A percentile compares a stretch with the other conserved stretches of the same genome.
Conservation (phyloP, 2,329 filamentous ascomycete genomes). For the Aureobasidium leucospermi region DNA sequence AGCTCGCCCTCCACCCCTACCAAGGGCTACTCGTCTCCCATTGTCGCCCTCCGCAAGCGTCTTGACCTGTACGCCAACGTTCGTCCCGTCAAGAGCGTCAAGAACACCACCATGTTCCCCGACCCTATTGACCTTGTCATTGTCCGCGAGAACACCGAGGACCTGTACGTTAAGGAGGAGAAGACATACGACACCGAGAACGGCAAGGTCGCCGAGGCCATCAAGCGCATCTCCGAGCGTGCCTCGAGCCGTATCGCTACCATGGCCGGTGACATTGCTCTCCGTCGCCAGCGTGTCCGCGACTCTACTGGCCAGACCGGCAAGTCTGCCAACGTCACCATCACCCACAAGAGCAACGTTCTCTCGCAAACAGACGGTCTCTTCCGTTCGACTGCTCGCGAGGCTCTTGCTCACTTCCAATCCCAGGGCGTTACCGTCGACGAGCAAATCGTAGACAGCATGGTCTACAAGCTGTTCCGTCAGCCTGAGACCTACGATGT, state of each 20-base stretch:
- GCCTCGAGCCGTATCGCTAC: slow-evolving; percentile 79
- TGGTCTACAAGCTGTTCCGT: slow-evolving; percentile 99
- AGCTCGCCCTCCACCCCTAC: slow-evolving; percentile 82
- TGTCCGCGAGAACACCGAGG: slow-evolving; percentile 97
- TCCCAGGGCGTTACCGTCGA: slow-evolving; percentile 67
- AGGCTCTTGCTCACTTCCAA: slow-evolving; percentile 58
- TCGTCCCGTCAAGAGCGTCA: slow-evolving; percentile 80
- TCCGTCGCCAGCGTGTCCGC: slow-evolving; percentile 76
- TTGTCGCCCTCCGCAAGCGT: slow-evolving; percentile 91
- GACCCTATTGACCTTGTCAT: slow-evolving; percentile 83
- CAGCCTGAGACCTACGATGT: slow-evolving; percentile 94
- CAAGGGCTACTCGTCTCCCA: slow-evolving; percentile 91
- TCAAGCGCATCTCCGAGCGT: slow-evolving; percentile 89
- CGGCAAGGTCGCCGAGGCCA: slow-evolving; percentile 84
- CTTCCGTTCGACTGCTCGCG: slow-evolving; percentile 74
- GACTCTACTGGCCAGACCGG: slow-evolving; percentile 54
- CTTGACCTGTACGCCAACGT: slow-evolving; percentile 97
- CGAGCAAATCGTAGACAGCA: slow-evolving; percentile 98
- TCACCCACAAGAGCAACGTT: slow-evolving; percentile 98
- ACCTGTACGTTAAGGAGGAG: slow-evolving; percentile 97
- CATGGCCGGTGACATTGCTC: slow-evolving; percentile 91
- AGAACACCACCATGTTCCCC: slow-evolving; percentile 51
- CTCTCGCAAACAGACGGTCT: slow-evolving; percentile 93
- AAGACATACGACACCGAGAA: slow-evolving; percentile 67
- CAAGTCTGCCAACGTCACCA: slow-evolving; percentile 69